Conservation (phyloP, 176 grass and related monocot genomes). For the Oryza officinalis region DNA sequence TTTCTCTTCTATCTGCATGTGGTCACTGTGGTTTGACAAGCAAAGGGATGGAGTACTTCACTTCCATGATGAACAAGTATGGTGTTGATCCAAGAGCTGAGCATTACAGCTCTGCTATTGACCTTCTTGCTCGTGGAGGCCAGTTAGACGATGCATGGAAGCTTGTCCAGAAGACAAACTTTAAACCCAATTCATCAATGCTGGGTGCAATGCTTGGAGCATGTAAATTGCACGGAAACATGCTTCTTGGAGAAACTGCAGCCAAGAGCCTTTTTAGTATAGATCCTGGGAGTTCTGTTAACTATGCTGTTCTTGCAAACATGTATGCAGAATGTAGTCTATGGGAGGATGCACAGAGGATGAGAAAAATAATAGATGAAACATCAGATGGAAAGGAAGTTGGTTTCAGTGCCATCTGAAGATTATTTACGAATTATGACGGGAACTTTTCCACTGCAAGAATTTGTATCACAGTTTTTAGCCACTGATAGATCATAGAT, state of each 20-base stretch:
- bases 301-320: slow-evolving; percentile 78
- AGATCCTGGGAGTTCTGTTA: slow-evolving; percentile 58
- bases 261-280: slow-evolving; percentile 53
- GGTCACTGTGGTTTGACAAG: slow-evolving; percentile 60
- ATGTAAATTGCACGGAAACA: slow-evolving; percentile 61
- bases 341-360: slow-evolving; percentile 69
- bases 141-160: slow-evolving; percentile 71
- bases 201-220: slow-evolving; percentile 80
- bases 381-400: slow-evolving; percentile 50
- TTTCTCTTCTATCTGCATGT: slow-evolving; percentile 70
- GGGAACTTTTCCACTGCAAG: neutral
- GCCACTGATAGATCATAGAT: neutral
- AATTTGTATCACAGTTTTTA: neutral
- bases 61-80: slow-evolving; percentile 71
- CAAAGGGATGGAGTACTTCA: slow-evolving; percentile 69
- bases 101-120: slow-evolving; percentile 77
- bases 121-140: slow-evolving; percentile 82
- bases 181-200: slow-evolving; percentile 58
- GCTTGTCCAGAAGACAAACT: slow-evolving; percentile 50
- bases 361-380: slow-evolving; percentile 55
- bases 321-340: slow-evolving; percentile 65
- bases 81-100: slow-evolving; percentile 70
- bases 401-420: slow-evolving; percentile 55
- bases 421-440: neutral
- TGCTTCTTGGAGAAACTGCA: slow-evolving; percentile 58